Evolutionary conservation across 129 eudicot species (phyloP), one percentile per base, ranked within the genome.

Genomic region (Rutidosis leptorrhynchoides): DNA sequence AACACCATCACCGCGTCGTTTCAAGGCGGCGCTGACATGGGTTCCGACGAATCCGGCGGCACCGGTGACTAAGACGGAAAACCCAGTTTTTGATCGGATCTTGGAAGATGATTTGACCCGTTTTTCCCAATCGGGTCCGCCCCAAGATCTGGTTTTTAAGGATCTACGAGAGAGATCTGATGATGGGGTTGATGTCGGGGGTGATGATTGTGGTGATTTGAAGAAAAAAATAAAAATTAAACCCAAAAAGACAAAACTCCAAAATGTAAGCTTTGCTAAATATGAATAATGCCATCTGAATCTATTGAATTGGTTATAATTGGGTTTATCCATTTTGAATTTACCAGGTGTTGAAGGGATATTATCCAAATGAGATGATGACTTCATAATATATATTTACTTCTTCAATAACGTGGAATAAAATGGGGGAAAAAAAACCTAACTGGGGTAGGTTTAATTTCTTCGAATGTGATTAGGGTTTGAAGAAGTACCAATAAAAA

Each of bases 341-440:
- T 81, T 81, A 15, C 85, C 82, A 21, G 81, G 81, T 3, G 82
- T 81, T 76, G 85, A 81, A 71, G 81, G 85, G 69, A 52, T 68
- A 67, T 61, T 76, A 69, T 81, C 85, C 54, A 69, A 45, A 72
- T 74, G 77, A 46, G 76, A 67, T 57, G 76, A 67, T 57, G 74
- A 62, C 67, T 79, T 76, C 83, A 74, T 74, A 17, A 49, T 49
- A 49, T 4, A 26, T 72, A 46, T 46, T 15, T 14, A 4, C n/a
- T 48, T 17, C 23, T 49, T 49, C 55, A 17, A 49, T 17, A 35
- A 35, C 6, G 6, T 12, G 43, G 10, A 35, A 33, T 5, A 49
- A 49, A 20, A 49, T 49, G 10, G 10, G 43, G 23, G 15, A 6
- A 26, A 4, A 55, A 58, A 29, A 59, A 22, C 24, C 68, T 42